Base-by-base conservation (phyloP, 2,329 filamentous ascomycete genomes). In the Xylaria sp. region DNA sequence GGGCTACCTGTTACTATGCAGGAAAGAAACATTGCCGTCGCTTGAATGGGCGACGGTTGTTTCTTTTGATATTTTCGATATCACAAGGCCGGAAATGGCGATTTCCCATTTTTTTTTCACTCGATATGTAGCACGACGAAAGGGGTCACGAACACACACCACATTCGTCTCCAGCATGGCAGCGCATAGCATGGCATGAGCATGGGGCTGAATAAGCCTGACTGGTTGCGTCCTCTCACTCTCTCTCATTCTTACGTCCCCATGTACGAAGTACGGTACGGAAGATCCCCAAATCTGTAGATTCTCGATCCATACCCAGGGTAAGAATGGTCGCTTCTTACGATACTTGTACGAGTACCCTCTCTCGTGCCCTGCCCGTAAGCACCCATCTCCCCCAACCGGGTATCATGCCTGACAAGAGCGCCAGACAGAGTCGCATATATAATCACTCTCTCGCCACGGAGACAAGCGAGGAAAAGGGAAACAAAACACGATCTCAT, bases 391-490 rank as follows among this genome's bases (percentile, higher is more conserved):
- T 37, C 35, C 23, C 23, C 30, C 49, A 51, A 51, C 49, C 49
- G 49, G 49, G 49, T 51, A 34, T 23, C n/a, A 37, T 51, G 49
- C 13, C 49, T 51, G 13, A 13, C 10, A 34, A 19, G 1, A 9
- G 19, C n/a, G 23, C 6, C 35, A 23, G 37, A 5, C 30, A 52
- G 49, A 37, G 48, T 49, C n/a, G 1, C 47, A 49, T 49, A 49
- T 49, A 18, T 30, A 18, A 4, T 7, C 47, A 1, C 23, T 30
- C 23, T 5, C 5, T 30, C 23, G 23, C 23, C 23, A 30, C 23
- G 5, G 23, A 30, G 34, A n/a, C 50, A 57, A 57, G 54, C 56
- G 49, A 52, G 51, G 52, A 46, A 55, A 19, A 30, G 23, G 23
- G 23, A 30, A 30, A 30, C 23, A 30, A 30, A 30, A 30, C 23